Conservation (phyloP, 805 yeast genomes). For the Cyberlindnera veronae region DNA sequence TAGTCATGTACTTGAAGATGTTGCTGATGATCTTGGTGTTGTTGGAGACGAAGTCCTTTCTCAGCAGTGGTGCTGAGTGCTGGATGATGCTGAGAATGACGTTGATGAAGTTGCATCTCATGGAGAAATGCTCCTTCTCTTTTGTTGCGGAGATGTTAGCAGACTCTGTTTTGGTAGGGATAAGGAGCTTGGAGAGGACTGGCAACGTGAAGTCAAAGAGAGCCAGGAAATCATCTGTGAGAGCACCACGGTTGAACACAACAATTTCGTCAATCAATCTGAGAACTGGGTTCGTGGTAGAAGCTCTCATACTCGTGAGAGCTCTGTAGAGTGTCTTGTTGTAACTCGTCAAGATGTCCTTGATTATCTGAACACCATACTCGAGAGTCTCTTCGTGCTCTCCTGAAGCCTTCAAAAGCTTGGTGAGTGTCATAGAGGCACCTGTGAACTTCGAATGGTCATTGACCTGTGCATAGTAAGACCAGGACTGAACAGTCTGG, state of each 20-base stretch:
- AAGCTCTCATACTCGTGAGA: conserved; percentile 53
- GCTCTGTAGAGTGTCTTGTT: conserved; percentile 66
- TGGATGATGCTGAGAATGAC: conserved; percentile 58
- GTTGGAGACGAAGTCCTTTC: conserved; percentile 61
- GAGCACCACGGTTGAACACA: conserved; percentile 43
- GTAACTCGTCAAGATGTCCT: conserved; percentile 51
- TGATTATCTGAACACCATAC: conserved; percentile 39
- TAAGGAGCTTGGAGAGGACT: conserved; percentile 56
- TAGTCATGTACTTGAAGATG: conserved; percentile 61
- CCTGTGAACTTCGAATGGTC: conserved; percentile 50
- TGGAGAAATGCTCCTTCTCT: conserved; percentile 37
- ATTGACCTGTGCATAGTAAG: conserved; percentile 42
- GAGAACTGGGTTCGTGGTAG: conserved; percentile 59
- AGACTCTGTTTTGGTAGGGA: conserved; percentile 48
- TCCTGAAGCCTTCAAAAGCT: conserved; percentile 27
- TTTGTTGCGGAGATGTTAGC: conserved; percentile 34
- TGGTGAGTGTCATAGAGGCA: conserved; percentile 40
- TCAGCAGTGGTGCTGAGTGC: conserved; percentile 46
- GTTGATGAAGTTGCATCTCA: conserved; percentile 56
- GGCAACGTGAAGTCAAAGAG: conserved; percentile 66
- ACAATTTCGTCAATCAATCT: conserved; percentile 52
- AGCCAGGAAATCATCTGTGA: conserved; percentile 56
- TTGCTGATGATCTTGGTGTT: conserved; percentile 56
- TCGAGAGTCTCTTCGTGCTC: conserved; percentile 20
- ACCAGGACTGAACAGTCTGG: conserved; percentile 44